Evolutionary conservation across 768 basidiomycete genomes (phyloP), one percentile per base, ranked within the genome.

Genomic region (Suillus paluster): DNA sequence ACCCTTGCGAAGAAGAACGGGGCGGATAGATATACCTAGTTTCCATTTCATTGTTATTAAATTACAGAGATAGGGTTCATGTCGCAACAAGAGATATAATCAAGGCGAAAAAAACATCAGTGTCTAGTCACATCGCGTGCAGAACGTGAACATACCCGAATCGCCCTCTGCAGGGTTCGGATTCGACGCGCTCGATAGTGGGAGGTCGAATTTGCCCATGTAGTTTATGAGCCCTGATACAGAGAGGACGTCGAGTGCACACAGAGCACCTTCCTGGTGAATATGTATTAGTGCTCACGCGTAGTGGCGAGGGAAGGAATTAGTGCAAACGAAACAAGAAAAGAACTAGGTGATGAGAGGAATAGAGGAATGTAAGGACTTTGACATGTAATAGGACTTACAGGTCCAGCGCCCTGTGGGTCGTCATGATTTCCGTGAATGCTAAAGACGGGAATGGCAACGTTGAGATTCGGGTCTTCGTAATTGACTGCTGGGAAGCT

Each of bases 371-470:
- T 44, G 10, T n/a, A 19, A 36, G 3, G 14, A 17, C 5, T 38
- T 17, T 12, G 14, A 27, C 33, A 11, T 12, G 12, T 23, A 54
- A 14, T 25, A 57, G 12, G 12, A 77, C 92, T 64, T 68, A 95
- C 95, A 10, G 91, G 83, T 4, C 96, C 95, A 23, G 95, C 90
- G 21, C 97, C 97, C 77, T 99, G 97, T 38, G 97, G 97, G 69
- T 99, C 97, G 70, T 99, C 97, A 75, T 99, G 97, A 71, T 99
- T 99, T 46, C 97, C 97, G 70, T 99, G 97, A 57, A 99, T 99
- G 0, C 97, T 98, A 77, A 99, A 99, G 33, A 99, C 92, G 4
- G 97, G 97, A n/a, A 97, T 94, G 4, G 86, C 87, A 56, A 99
- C 84, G 72, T 99, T 99, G 60, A 98, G 81, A 73, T 99, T 99